Percentiles rank a stretch among this genome's conserved stretches.
phyloP scores from a whole-genome alignment of 306 rosid genomes.

The Cicer arietinum region DNA sequence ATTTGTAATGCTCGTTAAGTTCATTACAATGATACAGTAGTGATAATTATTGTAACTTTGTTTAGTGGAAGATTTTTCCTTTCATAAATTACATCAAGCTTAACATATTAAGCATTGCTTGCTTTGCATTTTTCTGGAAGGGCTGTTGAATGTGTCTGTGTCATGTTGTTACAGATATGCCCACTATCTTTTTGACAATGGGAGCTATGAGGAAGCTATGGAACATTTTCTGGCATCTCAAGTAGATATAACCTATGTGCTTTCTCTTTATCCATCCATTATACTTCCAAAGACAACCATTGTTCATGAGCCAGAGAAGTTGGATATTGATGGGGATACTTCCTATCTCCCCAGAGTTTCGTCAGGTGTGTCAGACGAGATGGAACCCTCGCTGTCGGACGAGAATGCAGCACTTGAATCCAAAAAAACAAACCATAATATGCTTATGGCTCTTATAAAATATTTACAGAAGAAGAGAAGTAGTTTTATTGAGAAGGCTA shows the following conservation, averaged over 20 bases:
- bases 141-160: conserved; percentile 42
- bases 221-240: conserved; percentile 93
- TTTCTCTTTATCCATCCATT: conserved; percentile 84
- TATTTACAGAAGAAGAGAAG: conserved; percentile 87
- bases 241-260: conserved; percentile 88
- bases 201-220: conserved; percentile 96
- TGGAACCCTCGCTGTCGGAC: conserved; percentile 68
- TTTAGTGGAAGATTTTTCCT: conserved; percentile 26
- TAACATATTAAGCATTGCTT: conserved; percentile 30
- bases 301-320: conserved; percentile 73
- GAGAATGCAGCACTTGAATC: conserved; percentile 77
- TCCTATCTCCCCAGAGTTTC: conserved; percentile 74
- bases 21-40: neutral
- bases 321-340: conserved; percentile 72
- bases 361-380: conserved; percentile 87
- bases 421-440: conserved; percentile 88
- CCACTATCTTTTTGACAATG: conserved; percentile 93
- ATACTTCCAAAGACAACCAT: conserved; percentile 80
- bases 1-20: conserved; percentile 11
- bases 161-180: conserved; percentile 71
- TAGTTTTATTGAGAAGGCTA: conserved; percentile 84
- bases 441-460: conserved; percentile 97
- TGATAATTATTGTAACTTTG: conserved; percentile 21
- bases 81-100: conserved; percentile 4
- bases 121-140: conserved; percentile 3